Base-by-base conservation (phyloP, 345 rosid genomes). In the Geranium brycei region DNA sequence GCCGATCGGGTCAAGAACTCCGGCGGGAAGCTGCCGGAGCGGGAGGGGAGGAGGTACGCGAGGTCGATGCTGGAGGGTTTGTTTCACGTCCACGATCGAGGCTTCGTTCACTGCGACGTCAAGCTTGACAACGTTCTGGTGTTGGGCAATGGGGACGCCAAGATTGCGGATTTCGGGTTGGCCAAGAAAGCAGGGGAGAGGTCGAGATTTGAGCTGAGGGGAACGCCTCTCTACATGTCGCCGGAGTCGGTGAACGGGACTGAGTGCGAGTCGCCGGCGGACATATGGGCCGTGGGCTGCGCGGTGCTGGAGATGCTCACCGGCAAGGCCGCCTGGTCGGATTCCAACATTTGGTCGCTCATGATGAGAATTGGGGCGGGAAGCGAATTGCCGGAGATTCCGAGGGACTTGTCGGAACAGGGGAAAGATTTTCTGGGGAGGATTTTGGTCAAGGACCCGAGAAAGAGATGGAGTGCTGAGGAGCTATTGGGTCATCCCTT, bases 131-230 rank as follows among this genome's bases (percentile, higher is more conserved):
- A 86, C 66, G 59, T 88, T 40, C 72, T 91, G 55, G 71, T 88
- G 11, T 83, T 82, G 62, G 75, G 69, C 31, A 70, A 68, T 51
- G 78, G 73, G 1, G 78, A 71, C 35, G 77, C 69, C 56, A 86
- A 83, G 73, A 82, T 88, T 13, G 86, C 91, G 2, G 96, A 91
- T 71, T 91, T 88, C 16, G 97, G 96, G 32, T 70, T 88, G 59
- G 82, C 96, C 5, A 88, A 71, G 80, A 81, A 69, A 56, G 68
- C 4, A 6, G 17, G 53, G 53, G 53, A 47, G 13, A 55, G 15
- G 3, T 11, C 13, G 13, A 47, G 11, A 14, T 2, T 30, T 4
- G 68, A 62, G 41, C 32, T 78, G 31, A 68, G 78, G 1, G 81
- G 81, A 14, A 78, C 81, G 28, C 81, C 78, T 15, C 51, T 74